These are phyloP conservation scores for Hanseniaspora uvarum DNA, from an alignment of 1,139 yeast species.

Conservation along the genomic window DNA sequence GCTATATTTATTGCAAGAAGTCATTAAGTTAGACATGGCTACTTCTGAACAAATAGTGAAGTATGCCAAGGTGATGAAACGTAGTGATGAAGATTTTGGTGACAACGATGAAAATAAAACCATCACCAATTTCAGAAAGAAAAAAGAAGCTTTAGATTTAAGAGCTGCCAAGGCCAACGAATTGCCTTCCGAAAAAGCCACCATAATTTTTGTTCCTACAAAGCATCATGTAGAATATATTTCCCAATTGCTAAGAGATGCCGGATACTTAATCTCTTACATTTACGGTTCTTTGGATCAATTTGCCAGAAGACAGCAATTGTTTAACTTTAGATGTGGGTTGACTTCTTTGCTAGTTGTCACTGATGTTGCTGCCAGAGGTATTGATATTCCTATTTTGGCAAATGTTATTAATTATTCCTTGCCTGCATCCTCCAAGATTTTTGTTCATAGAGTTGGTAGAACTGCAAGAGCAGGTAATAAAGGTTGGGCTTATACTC, in stretches of 20 bases:
- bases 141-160: slow-evolving; percentile 37
- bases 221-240: slow-evolving; percentile 95
- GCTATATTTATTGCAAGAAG: slow-evolving; percentile 62
- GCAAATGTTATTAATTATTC: slow-evolving; percentile 90
- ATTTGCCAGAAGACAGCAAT: slow-evolving; percentile 82
- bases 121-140: slow-evolving; percentile 26
- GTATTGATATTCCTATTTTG: slow-evolving; percentile 94
- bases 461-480: slow-evolving; percentile 99
- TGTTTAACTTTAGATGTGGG: slow-evolving; percentile 76
- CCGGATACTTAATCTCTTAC: slow-evolving; percentile 79
- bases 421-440: slow-evolving; percentile 83
- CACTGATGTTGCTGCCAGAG: slow-evolving; percentile 98
- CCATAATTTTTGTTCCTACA: slow-evolving; percentile 91
- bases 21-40: slow-evolving; percentile 76
- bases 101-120: slow-evolving; percentile 31
- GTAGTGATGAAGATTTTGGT: slow-evolving; percentile 32
- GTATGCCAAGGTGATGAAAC: slow-evolving; percentile 28
- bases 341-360: slow-evolving; percentile 76
- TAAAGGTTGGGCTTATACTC: slow-evolving; percentile 93
- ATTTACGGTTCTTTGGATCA: slow-evolving; percentile 94
- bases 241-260: slow-evolving; percentile 52
- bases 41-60: slow-evolving; percentile 51
- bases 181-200: slow-evolving; percentile 72
- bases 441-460: slow-evolving; percentile 94
- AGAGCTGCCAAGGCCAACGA: slow-evolving; percentile 69